Conservation (phyloP, 805 yeast species). For the Myxozyma neglecta region DNA sequence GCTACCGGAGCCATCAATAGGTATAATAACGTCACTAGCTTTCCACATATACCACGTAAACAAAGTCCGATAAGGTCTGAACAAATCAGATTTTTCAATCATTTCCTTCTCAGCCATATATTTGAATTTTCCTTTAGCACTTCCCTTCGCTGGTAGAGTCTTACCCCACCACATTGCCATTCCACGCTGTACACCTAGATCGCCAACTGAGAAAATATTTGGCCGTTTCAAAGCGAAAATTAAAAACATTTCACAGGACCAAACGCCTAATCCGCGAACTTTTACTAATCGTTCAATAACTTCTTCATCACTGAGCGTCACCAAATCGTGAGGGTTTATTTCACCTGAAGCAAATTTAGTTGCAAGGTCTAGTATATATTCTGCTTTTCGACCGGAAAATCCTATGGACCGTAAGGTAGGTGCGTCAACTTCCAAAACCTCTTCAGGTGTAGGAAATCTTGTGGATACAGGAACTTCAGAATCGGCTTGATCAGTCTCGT, state of each 20-base stretch:
- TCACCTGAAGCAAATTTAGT: slow-evolving; percentile 36
- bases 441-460: slow-evolving; percentile 53
- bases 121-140: slow-evolving; percentile 42
- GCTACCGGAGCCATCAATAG: slow-evolving; percentile 20
- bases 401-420: slow-evolving; percentile 65
- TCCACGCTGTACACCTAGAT: slow-evolving; percentile 84
- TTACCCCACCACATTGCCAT: slow-evolving; percentile 60
- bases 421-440: slow-evolving; percentile 44
- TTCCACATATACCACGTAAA: slow-evolving; percentile 33
- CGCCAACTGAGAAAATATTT: slow-evolving; percentile 75
- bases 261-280: slow-evolving; percentile 71
- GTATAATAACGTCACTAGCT: slow-evolving; percentile 28
- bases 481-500: not conserved
- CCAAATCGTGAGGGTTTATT: slow-evolving; percentile 44
- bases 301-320: slow-evolving; percentile 45
- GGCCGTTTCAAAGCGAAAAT: slow-evolving; percentile 64
- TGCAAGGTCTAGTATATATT: slow-evolving; percentile 37
- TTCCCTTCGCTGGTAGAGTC: slow-evolving; percentile 49
- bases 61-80: slow-evolving; percentile 57
- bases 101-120: slow-evolving; percentile 50
- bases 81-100: slow-evolving; percentile 62
- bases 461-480: slow-evolving; percentile 7
- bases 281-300: slow-evolving; percentile 51
- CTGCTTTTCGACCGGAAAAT: slow-evolving; percentile 64
- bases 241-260: slow-evolving; percentile 90